Evolutionary conservation across 257 asterid genomes (phyloP).

Genomic region (Gentiana macrophylla): DNA sequence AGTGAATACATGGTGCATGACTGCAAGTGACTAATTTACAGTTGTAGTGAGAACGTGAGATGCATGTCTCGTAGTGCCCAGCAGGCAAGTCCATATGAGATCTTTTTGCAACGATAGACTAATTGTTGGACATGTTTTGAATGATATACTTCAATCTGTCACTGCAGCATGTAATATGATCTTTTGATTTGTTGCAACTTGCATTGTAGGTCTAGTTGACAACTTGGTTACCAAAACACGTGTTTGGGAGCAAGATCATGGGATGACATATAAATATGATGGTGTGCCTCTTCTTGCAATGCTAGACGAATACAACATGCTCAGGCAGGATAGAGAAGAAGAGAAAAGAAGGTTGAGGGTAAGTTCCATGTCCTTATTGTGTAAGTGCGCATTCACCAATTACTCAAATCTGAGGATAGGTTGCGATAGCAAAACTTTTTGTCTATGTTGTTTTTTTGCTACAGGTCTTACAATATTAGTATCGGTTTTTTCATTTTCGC

Average conservation of each 20-base stretch:
- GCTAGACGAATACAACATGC: constrained; percentile 94
- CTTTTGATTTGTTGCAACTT: not conserved
- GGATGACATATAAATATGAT: constrained; percentile 66
- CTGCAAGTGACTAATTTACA: too few relatives aligned
- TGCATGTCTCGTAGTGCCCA: too few relatives aligned
- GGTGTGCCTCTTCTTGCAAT: constrained; percentile 99
- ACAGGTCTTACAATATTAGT: not conserved
- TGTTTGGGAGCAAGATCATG: constrained; percentile 92
- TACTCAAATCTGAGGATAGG: too few relatives aligned
- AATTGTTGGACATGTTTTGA: too few relatives aligned
- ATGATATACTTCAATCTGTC: too few relatives aligned
- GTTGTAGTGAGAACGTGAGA: too few relatives aligned
- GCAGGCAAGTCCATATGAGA: too few relatives aligned
- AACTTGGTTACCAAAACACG: constrained; percentile 73
- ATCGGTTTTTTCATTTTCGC: constrained; percentile 7
- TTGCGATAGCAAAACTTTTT: not conserved
- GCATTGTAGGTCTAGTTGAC: constrained; percentile 79
- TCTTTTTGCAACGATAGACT: too few relatives aligned
- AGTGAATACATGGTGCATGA: too few relatives aligned
- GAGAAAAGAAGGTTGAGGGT: constrained; percentile 98
- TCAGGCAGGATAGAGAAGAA: constrained; percentile 93
- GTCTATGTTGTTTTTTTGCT: not conserved
- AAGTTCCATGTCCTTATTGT: constrained; percentile 6
- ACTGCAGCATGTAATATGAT: too few relatives aligned
- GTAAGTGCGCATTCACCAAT: not conserved